Evolutionary conservation across 192 early-diverging fungal genomes (phyloP).

Genomic region (Backusella liffmaniae): DNA sequence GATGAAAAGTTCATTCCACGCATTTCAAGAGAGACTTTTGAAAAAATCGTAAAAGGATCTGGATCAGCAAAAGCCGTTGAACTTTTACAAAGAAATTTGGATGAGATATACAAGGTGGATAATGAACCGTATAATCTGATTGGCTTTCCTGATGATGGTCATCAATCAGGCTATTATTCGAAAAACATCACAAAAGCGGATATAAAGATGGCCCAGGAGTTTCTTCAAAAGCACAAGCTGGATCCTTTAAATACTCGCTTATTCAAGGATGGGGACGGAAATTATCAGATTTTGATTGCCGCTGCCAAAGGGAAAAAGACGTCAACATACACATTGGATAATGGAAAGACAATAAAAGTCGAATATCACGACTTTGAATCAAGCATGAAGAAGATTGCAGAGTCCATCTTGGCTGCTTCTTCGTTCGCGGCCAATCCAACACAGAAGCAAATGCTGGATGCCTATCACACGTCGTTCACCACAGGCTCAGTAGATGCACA

Average conservation of each 20-base stretch:
- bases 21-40: constrained; percentile 38
- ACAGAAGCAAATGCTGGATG: constrained; percentile 50
- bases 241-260: constrained; percentile 31
- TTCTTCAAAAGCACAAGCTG: constrained; percentile 23
- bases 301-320: constrained; percentile 31
- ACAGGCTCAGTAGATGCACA: constrained; percentile 59
- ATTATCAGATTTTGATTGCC: constrained; percentile 30
- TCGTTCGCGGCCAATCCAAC: constrained; percentile 50
- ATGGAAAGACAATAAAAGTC: constrained; percentile 39
- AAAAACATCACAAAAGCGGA: constrained; percentile 49
- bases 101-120: constrained; percentile 41
- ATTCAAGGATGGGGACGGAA: constrained; percentile 31
- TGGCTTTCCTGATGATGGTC: constrained; percentile 60
- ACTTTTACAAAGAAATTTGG: constrained; percentile 31
- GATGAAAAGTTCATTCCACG: constrained; percentile 63
- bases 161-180: constrained; percentile 55
- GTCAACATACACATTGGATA: constrained; percentile 24
- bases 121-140: constrained; percentile 42
- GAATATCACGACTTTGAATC: constrained; percentile 45
- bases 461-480: constrained; percentile 48
- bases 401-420: constrained; percentile 39
- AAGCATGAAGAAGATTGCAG: constrained; percentile 37
- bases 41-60: constrained; percentile 39
- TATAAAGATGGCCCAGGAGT: constrained; percentile 36
- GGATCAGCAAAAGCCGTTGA: constrained; percentile 20